Conservation (phyloP, 1,284 basidiomycete species). For the Chondrostereum purpureum region DNA sequence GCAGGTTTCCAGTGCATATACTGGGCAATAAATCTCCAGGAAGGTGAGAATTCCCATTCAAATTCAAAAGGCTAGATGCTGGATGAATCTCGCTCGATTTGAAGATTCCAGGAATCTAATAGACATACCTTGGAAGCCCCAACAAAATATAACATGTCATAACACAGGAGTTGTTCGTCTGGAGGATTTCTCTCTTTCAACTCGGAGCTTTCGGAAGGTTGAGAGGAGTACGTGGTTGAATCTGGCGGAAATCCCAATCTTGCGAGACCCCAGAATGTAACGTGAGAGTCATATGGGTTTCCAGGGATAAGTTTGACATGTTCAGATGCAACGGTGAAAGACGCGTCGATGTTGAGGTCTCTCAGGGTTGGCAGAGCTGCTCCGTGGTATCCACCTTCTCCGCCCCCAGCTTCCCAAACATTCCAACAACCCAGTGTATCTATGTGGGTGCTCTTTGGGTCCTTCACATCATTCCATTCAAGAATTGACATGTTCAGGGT, state of each 20-base stretch:
- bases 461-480: conserved; percentile 52
- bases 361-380: too few relatives aligned
- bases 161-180: conserved; percentile 48
- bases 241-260: conserved; percentile 36
- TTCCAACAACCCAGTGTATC: conserved; percentile 72
- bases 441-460: conserved; percentile 27
- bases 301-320: conserved; percentile 35
- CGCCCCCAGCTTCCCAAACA: conserved; percentile 48
- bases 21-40: conserved; percentile 41
- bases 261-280: conserved; percentile 41
- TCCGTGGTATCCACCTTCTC: conserved; percentile 32
- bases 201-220: conserved; percentile 29
- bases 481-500: conserved; percentile 37
- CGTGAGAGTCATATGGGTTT: conserved; percentile 33
- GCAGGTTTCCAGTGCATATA: conserved; percentile 39
- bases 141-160: conserved; percentile 48
- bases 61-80: conserved; percentile 32
- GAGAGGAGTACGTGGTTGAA: conserved; percentile 24
- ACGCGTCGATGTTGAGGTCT: conserved; percentile 38
- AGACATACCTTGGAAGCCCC: conserved; percentile 20
- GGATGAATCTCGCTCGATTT: neutral
- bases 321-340: conserved; percentile 38
- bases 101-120: neutral
- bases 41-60: conserved; percentile 39
- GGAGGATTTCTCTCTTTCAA: conserved; percentile 31